Conservation (phyloP, 1,284 basidiomycete genomes). For the Ceratobasidium sp. region DNA sequence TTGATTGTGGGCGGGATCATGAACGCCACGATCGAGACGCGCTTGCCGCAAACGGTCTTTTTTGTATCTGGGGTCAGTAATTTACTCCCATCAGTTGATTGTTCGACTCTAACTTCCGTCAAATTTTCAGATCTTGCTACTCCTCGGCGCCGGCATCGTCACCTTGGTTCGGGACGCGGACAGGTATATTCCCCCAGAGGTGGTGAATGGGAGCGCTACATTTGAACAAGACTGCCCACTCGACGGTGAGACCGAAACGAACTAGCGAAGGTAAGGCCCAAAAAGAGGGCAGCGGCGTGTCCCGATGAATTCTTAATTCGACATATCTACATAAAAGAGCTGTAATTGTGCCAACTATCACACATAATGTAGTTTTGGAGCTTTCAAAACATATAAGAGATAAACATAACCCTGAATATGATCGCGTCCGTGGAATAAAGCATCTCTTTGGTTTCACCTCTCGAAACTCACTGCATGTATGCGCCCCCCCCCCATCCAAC, state of each 20-base stretch:
- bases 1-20: conserved; percentile 28
- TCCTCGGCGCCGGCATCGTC: conserved; percentile 17
- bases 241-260: not conserved
- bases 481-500: too few species aligned
- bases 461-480: too few species aligned
- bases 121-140: conserved; percentile 7
- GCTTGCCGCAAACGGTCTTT: conserved; percentile 25
- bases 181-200: conserved; percentile 21
- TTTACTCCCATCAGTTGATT: not conserved
- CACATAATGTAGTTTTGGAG: too few species aligned
- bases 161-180: conserved; percentile 19
- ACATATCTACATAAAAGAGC: too few species aligned
- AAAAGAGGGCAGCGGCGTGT: too few species aligned
- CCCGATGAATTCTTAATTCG: too few species aligned
- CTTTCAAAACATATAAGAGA: too few species aligned
- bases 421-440: too few species aligned
- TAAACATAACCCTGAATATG: too few species aligned
- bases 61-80: conserved; percentile 26
- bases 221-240: not conserved
- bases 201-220: not conserved
- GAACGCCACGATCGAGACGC: conserved; percentile 16
- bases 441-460: too few species aligned
- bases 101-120: not conserved
- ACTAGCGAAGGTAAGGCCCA: too few species aligned
- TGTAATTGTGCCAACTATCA: too few species aligned